A percentile compares a stretch with the other conserved stretches of the same genome.
Conservation (phyloP, 345 rosid species). For the Bruguiera parviflora region DNA sequence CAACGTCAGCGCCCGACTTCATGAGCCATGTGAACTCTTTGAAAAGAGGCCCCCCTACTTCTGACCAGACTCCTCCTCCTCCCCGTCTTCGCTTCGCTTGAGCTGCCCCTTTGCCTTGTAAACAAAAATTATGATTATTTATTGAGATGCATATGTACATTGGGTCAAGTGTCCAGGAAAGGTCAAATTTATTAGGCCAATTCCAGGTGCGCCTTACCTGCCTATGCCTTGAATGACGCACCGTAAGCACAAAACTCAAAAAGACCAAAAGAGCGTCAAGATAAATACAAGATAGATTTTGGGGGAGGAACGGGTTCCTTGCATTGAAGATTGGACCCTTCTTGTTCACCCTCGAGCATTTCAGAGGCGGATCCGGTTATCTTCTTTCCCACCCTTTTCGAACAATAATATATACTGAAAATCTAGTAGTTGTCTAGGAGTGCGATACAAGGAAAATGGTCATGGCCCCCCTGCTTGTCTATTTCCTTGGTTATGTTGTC, state of each 20-base stretch:
- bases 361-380: too few species aligned
- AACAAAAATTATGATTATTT: neutral
- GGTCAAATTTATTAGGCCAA: neutral
- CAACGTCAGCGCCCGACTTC: neutral
- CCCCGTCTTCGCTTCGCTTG: neutral
- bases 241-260: too few species aligned
- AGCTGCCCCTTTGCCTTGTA: neutral
- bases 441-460: too few species aligned
- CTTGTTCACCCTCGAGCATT: too few species aligned
- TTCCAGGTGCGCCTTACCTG: too few species aligned
- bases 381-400: too few species aligned
- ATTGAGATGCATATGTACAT: neutral
- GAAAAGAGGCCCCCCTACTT: neutral
- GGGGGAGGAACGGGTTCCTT: neutral
- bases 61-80: neutral
- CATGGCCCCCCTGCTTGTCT: too few species aligned
- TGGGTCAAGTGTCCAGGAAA: neutral
- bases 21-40: neutral
- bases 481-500: too few species aligned
- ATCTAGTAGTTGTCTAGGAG: too few species aligned
- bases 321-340: neutral
- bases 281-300: neutral
- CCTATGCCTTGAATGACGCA: neutral
- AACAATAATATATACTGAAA: too few species aligned
- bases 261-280: neutral